Evolutionary conservation across 2,329 filamentous ascomycete genomes (phyloP).

Genomic region (Spiromastix sp.): DNA sequence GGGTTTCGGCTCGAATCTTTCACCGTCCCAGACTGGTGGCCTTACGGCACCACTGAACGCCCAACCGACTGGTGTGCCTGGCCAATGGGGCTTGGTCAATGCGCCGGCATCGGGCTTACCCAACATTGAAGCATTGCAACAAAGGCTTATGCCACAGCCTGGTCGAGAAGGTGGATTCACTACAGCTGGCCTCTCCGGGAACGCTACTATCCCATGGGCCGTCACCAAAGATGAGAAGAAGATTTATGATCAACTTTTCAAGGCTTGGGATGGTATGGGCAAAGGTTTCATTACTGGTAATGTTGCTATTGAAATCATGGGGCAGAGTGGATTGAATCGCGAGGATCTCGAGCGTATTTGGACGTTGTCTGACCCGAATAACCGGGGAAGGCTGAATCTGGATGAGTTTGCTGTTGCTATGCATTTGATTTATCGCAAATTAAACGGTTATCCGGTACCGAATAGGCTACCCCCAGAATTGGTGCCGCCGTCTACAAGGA

Average conservation of each 20-base stretch:
- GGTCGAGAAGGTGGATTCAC: constrained; percentile 81
- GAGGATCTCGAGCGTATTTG: constrained; percentile 83
- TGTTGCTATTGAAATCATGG: constrained; percentile 93
- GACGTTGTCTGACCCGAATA: constrained; percentile 88
- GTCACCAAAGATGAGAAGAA: constrained; percentile 99
- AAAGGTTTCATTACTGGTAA: constrained; percentile 89
- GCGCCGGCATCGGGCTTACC: constrained; percentile 79
- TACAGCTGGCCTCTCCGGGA: constrained; percentile 77
- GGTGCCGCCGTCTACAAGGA: constrained; percentile 86
- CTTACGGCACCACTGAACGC: constrained; percentile 62
- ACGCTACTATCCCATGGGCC: constrained; percentile 94
- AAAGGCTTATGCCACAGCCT: constrained; percentile 94
- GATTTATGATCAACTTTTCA: constrained; percentile 89
- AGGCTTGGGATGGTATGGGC: constrained; percentile 87
- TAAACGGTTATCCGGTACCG: constrained; percentile 91
- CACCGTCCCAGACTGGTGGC: constrained; percentile 56
- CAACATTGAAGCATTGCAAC: constrained; percentile 85
- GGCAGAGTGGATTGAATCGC: constrained; percentile 88
- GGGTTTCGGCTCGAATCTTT: constrained; percentile 52
- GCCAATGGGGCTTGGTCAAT: constrained; percentile 98
- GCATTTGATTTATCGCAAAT: constrained; percentile 95
- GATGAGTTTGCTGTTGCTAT: constrained; percentile 98
- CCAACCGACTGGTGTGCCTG: constrained; percentile 87
- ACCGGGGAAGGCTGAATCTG: constrained; percentile 86
- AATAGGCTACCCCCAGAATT: constrained; percentile 81